phyloP scores from a whole-genome alignment of 2,329 filamentous ascomycete species.

The Leptosphaerulina australis region DNA sequence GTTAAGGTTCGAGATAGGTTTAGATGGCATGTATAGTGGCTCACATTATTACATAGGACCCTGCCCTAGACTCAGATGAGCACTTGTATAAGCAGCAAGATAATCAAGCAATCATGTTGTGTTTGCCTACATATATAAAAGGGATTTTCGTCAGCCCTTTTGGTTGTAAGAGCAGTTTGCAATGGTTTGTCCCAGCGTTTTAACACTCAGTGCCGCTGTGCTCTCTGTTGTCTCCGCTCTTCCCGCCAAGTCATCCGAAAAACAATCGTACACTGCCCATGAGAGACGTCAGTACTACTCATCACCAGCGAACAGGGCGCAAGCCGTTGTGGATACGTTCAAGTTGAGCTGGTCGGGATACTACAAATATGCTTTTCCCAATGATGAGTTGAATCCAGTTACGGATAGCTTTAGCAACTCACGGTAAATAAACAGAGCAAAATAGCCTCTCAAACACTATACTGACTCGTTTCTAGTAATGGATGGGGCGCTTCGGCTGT shows the following conservation, averaged over 20 bases:
- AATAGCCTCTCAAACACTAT: neutral
- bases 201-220: conserved; percentile 17
- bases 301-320: conserved; percentile 29
- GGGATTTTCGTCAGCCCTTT: neutral
- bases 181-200: conserved; percentile 9
- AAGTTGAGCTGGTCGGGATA: conserved; percentile 57
- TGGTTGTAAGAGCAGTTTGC: conserved; percentile 4
- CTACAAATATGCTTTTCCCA: conserved; percentile 73
- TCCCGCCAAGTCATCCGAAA: conserved; percentile 18
- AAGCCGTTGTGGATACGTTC: conserved; percentile 45
- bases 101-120: conserved; percentile 6
- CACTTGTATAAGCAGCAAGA: conserved; percentile 6
- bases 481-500: conserved; percentile 85
- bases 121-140: neutral
- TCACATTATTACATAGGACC: conserved; percentile 13
- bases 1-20: neutral
- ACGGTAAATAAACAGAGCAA: conserved; percentile 57
- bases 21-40: conserved; percentile 15
- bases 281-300: conserved; percentile 21
- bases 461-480: conserved; percentile 61
- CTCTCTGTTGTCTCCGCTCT: conserved; percentile 21
- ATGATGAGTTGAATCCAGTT: conserved; percentile 75
- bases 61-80: conserved; percentile 1
- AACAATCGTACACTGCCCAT: conserved; percentile 7
- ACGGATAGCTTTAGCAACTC: conserved; percentile 70